These are phyloP conservation scores for Nakazawaea wyomingensis DNA, from an alignment of 805 yeast species.

Conservation along the genomic window DNA sequence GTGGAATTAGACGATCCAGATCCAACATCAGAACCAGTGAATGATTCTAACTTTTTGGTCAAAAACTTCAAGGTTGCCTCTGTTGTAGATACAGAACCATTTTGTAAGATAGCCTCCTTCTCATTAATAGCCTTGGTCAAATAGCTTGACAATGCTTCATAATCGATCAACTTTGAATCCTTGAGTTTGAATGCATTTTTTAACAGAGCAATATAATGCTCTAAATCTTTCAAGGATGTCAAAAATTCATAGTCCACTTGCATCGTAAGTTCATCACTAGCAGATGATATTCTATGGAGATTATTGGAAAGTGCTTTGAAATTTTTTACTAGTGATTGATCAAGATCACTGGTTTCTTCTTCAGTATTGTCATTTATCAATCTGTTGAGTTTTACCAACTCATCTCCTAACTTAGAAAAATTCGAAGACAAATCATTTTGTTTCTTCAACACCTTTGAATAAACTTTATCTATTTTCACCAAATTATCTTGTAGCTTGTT, in stretches of 20 bases:
- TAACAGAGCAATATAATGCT: slow-evolving; percentile 67
- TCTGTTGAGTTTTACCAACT: slow-evolving; percentile 58
- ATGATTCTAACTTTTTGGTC: slow-evolving; percentile 44
- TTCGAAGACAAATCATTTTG: slow-evolving; percentile 72
- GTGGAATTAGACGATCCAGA: slow-evolving; percentile 38
- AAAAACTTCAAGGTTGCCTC: slow-evolving; percentile 30
- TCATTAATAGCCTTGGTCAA: slow-evolving; percentile 67
- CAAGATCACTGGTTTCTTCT: slow-evolving; percentile 17
- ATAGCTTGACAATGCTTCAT: slow-evolving; percentile 81
- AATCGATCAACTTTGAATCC: slow-evolving; percentile 88
- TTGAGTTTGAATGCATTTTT: slow-evolving; percentile 71
- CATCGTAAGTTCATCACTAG: slow-evolving; percentile 27
- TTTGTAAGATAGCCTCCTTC: slow-evolving; percentile 32
- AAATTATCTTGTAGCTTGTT: slow-evolving; percentile 84
- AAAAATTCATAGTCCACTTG: slow-evolving; percentile 74
- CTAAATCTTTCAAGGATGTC: slow-evolving; percentile 79
- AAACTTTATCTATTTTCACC: slow-evolving; percentile 70
- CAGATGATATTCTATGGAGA: slow-evolving; percentile 31
- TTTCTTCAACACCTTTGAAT: slow-evolving; percentile 63
- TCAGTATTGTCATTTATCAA: slow-evolving; percentile 25
- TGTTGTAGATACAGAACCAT: slow-evolving; percentile 29
- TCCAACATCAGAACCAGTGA: slow-evolving; percentile 35
- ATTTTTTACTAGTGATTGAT: slow-evolving; percentile 17
- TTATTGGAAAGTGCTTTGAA: slow-evolving; percentile 32
- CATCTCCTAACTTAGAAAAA: slow-evolving; percentile 64